phyloP scores from a whole-genome alignment of 805 yeast species.

The Candida oleophila region DNA sequence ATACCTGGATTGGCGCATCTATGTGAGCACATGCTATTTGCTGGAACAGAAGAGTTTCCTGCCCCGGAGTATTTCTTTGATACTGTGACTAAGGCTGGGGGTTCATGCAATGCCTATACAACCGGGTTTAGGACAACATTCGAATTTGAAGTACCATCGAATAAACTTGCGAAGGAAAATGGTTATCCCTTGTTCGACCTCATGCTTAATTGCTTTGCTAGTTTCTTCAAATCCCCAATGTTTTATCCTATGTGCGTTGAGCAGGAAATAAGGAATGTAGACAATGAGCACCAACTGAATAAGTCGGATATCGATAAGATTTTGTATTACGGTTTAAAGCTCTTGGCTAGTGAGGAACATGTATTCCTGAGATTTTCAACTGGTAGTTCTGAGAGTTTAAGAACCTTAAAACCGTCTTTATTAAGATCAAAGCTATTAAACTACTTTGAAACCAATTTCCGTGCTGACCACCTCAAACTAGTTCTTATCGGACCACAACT shows the following conservation, averaged over 20 bases:
- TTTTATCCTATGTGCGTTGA: constrained; percentile 43
- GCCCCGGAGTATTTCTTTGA: constrained; percentile 45
- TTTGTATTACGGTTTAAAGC: constrained; percentile 57
- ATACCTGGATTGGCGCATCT: constrained; percentile 86
- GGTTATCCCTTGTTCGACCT: constrained; percentile 7
- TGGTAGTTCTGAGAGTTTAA: constrained; percentile 56
- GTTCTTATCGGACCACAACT: constrained; percentile 71
- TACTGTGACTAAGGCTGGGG: constrained; percentile 47
- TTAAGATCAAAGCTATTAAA: constrained; percentile 22
- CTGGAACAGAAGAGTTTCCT: constrained; percentile 56
- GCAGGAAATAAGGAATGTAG: constrained; percentile 58
- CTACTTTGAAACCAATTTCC: constrained; percentile 44
- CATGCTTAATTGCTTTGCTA: constrained; percentile 49
- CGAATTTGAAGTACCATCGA: constrained; percentile 59
- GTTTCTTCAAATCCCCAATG: constrained; percentile 50
- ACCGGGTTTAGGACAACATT: constrained; percentile 66
- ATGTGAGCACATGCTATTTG: constrained; percentile 72
- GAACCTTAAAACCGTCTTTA: constrained; percentile 21
- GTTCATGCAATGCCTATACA: constrained; percentile 65
- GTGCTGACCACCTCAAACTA: constrained; percentile 50
- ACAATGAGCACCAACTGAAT: constrained; percentile 67
- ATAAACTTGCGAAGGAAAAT: constrained; percentile 30
- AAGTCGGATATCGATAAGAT: constrained; percentile 42
- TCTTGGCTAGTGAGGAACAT: constrained; percentile 46
- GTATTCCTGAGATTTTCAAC: constrained; percentile 66